Evolutionary conservation across 805 yeast species (phyloP).

Genomic region (Blastobotrys parvus): DNA sequence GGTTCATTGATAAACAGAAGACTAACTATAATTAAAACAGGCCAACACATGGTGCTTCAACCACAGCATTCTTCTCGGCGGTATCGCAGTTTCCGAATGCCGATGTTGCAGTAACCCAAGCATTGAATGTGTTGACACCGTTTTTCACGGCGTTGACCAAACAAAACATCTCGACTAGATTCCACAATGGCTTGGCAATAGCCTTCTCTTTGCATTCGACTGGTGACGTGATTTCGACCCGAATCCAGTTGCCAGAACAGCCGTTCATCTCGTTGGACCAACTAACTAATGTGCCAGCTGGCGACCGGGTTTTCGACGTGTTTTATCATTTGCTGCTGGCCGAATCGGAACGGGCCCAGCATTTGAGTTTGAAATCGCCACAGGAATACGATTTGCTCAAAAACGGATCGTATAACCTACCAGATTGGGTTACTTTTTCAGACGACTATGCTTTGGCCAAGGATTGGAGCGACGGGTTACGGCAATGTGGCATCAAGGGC

Average conservation of each 20-base stretch:
- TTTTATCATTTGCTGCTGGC: slow-evolving; percentile 30
- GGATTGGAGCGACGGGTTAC: slow-evolving; percentile 33
- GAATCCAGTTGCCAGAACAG: slow-evolving; percentile 22
- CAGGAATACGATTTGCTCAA: slow-evolving; percentile 24
- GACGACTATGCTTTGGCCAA: slow-evolving; percentile 33
- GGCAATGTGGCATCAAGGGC: slow-evolving; percentile 28
- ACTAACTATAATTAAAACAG: slow-evolving; percentile 6
- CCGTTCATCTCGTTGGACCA: slow-evolving; percentile 28
- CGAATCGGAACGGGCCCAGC: slow-evolving; percentile 24
- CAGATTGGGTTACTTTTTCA: slow-evolving; percentile 29
- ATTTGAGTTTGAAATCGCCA: slow-evolving; percentile 25
- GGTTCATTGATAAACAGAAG: background rate
- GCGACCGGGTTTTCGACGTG: slow-evolving; percentile 29
- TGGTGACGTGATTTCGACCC: slow-evolving; percentile 26
- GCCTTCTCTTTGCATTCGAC: slow-evolving; percentile 23
- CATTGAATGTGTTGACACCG: slow-evolving; percentile 30
- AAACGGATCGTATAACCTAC: slow-evolving; percentile 25
- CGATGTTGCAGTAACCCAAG: slow-evolving; percentile 27
- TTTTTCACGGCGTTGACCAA: slow-evolving; percentile 32
- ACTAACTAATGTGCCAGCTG: slow-evolving; percentile 22
- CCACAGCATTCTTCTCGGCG: slow-evolving; percentile 25
- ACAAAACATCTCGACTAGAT: slow-evolving; percentile 25
- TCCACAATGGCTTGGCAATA: slow-evolving; percentile 29
- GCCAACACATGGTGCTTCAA: slow-evolving; percentile 25
- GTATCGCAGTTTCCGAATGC: slow-evolving; percentile 29